Conservation (phyloP, 1,284 basidiomycete species). For the Mycena sp. region DNA sequence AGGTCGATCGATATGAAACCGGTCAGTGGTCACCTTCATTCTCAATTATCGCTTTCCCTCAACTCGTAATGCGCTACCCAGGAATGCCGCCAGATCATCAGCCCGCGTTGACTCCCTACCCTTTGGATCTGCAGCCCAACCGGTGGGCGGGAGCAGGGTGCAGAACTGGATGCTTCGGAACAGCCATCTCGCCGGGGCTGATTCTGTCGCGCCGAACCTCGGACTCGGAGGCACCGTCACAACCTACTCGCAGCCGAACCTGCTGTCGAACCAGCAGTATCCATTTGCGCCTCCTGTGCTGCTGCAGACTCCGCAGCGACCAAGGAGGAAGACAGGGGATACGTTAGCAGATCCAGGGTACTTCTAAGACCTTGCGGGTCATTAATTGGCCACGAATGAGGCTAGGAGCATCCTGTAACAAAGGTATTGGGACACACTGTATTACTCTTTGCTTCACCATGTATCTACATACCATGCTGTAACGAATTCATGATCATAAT, state of each 20-base stretch:
- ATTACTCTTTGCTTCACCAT: no score
- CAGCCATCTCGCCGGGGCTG: neutral
- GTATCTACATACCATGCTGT: no score
- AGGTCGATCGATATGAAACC: neutral
- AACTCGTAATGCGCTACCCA: neutral
- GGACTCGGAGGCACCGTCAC: neutral
- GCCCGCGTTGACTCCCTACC: neutral
- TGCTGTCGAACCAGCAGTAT: neutral
- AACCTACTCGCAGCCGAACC: neutral
- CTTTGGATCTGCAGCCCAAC: conserved; percentile 8
- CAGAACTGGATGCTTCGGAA: neutral
- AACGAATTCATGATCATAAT: no score
- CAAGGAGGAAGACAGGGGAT: neutral
- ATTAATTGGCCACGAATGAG: no score
- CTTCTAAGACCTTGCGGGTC: no score
- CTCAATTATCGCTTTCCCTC: neutral
- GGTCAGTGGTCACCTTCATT: neutral
- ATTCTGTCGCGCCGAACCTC: neutral
- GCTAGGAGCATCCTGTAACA: no score
- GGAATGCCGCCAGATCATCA: neutral
- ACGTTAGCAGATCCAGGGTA: neutral
- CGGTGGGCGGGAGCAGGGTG: neutral
- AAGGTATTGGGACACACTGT: no score
- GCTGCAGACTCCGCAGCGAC: neutral
- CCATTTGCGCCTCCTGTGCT: conserved; percentile 6